Base-by-base conservation (phyloP, 345 rosid genomes). In the Bretschneidera sinensis region DNA sequence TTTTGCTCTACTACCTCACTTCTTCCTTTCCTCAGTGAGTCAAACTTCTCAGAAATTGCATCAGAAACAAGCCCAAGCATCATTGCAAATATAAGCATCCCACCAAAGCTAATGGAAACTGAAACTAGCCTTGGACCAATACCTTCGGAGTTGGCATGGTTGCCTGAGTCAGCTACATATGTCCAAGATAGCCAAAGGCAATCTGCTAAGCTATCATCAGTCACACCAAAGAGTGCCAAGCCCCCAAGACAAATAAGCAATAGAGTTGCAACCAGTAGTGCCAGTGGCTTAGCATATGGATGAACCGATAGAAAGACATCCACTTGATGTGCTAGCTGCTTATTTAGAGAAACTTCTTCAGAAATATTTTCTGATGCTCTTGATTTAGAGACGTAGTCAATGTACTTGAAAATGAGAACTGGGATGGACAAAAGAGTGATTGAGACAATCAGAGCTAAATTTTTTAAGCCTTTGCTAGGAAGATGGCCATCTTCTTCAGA, bases 81-180 rank as follows among this genome's bases (percentile, higher is more conserved):
- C 89, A 83, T 83, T 8, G 89, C 94, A 58, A 86, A 86, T 66
- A 83, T 80, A 71, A 86, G 89, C 94, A 86, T 86, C 57, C 94
- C 89, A 47, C 89, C 89, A 49, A 86, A 86, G 78, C 89, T 80
- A 54, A 83, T 86, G 4, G 83, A 83, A 63, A 86, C 84, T 9
- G 89, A 86, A 72, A 81, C 94, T 14, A 86, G 76, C 66, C 83
- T 74, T 6, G 83, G 84, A 68, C 89, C 87, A 61, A 80, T 61
- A 51, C 89, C 85, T 66, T 83, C 92, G 9, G 92, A 81, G 57
- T 71, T 74, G 33, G 89, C 84, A 78, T 86, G 87, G 62, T 81
- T 86, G 50, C 94, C 89, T 0, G 85, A 82, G 68, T 75, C 84
- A 55, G 94, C 89, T 9, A 81, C 79, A 49, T 47, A 86, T 8